Base-by-base conservation (phyloP, 768 basidiomycete species). In the Lentinula detonsa region DNA sequence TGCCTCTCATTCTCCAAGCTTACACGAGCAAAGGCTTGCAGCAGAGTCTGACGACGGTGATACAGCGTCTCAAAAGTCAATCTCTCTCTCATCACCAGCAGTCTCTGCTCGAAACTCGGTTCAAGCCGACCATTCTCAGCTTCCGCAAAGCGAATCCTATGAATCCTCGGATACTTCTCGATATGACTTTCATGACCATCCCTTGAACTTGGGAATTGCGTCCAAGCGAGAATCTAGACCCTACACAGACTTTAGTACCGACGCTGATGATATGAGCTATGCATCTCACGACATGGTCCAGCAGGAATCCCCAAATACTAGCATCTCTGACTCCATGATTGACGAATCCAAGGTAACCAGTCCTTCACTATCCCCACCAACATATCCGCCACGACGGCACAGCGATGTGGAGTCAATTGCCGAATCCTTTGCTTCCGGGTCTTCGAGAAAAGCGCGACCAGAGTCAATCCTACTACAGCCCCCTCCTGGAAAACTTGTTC, bases 41-140 rank as follows among this genome's bases (percentile, higher is more conserved):
- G 43, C 57, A 6, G 81, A 80, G 59, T 80, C 79, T 67, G 78
- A 76, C 61, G 88, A 88, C 64, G 84, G 80, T 61, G 91, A 92
- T 68, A 91, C 88, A 4, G 89, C 91, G 15, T 91, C 89, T 8
- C 87, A 90, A 67, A 84, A 81, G 43, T 92, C 91, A 1, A 88
- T 92, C 55, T 81, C 89, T 23, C 83, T 92, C 45, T 85, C 85
- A 34, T 90, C 89, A 3, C 81, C 87, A 2, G 71, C 83, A 13
- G 70, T 62, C 51, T 90, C 90, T 6, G 81, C 80, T 5, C 75
- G 81, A 45, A 73, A 76, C 56, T 76, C 74, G 0, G 35, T 60
- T n/a, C 48, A 50, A 18, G 51, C 63, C 18, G 63, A 54, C 35
- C 37, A 60, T 39, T 43, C 53, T 57, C 57, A 58, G 18, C 57